Evolutionary conservation across 2,329 filamentous ascomycete species (phyloP), one percentile per base, ranked within the genome.

Genomic region (Cladophialophora carrionii): DNA sequence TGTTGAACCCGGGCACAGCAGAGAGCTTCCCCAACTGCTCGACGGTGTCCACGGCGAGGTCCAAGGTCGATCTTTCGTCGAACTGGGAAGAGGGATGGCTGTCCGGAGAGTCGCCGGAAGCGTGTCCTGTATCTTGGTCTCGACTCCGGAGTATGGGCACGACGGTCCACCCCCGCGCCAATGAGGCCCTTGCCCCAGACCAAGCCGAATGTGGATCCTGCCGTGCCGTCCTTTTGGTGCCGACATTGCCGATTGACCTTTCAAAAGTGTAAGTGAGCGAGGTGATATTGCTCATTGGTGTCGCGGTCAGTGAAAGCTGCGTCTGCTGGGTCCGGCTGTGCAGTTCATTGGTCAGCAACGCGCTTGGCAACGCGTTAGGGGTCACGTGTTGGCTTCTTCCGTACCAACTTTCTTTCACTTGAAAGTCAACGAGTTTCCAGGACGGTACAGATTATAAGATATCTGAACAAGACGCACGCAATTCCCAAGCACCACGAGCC

Each of bases 81-180:
- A 9, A 22, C 10, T 10, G 17, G 8, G 17, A 20, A 48, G 37
- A 29, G 43, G 24, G 37, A 10, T 43, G 17, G 24, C 20, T 29
- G 12, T 48, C 55, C 55, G 55, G 55, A 57, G 5, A 57, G 10
- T 57, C 55, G 43, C 55, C 55, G 55, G 55, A 26, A 20, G 8
- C 17, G 51, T 14, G 17, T 54, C 6, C 26, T 3, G 3, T 29
- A 29, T n/a, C n/a, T n/a, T n/a, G n/a, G n/a, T 6, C 34, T 41
- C 34, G 14, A 41, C 34, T 41, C n/a, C n/a, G n/a, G n/a, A n/a
- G n/a, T n/a, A n/a, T n/a, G n/a, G n/a, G n/a, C n/a, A n/a, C n/a
- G 32, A 56, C 20, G 37, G 41, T 31, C 55, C 55, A 48, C 55
- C 55, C 43, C 55, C 37, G 55, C 55, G 48, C 20, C 20, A 57